Base-by-base conservation (phyloP, 2,329 filamentous ascomycete genomes). In the Clonostachys chloroleuca region DNA sequence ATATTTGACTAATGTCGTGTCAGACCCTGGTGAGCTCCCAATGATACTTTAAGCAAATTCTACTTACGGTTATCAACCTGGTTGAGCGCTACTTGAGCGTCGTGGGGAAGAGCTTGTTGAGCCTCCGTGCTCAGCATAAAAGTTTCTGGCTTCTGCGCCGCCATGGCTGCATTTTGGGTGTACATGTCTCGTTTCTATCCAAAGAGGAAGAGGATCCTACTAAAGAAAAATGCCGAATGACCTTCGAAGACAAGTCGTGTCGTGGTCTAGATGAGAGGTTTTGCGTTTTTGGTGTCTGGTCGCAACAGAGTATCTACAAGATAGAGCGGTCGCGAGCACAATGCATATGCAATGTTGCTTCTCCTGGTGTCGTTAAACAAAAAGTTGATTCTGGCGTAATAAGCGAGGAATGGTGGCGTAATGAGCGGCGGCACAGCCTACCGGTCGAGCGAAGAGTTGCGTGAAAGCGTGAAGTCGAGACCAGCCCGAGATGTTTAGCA, bases 71-170 rank as follows among this genome's bases (percentile, higher is more conserved):
- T 97, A 70, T 99, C 94, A 57, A 99, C 94, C 72, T 99, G 94
- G 70, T 97, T 92, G 57, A 99, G 79, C 51, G 94, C 94, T 64
- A 97, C 91, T 75, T 97, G 90, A 59, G 92, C 92, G 77, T 97
- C 94, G 58, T 95, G 90, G 47, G 94, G 94, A 56, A 99, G 80
- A 59, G 89, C 92, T 73, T 96, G 91, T 73, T 97, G 92, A 51
- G 94, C 92, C 74, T 97, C 92, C 62, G 87, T 92, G 67, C 92
- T 96, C 67, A 99, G 80, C 86, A 99, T 92, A 66, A 99, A 99
- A 39, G 94, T 97, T 78, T 99, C 94, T 57, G 94, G 94, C 70
- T 96, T 96, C 74, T 96, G 91, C 53, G 88, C 88, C 62, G 89
- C 87, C 89, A 96, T 96, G 58, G 85, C 79, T 63, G 87, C 81